These are phyloP conservation scores for Rhodotorula paludigena DNA, from an alignment of 768 basidiomycete species.

Conservation along the genomic window DNA sequence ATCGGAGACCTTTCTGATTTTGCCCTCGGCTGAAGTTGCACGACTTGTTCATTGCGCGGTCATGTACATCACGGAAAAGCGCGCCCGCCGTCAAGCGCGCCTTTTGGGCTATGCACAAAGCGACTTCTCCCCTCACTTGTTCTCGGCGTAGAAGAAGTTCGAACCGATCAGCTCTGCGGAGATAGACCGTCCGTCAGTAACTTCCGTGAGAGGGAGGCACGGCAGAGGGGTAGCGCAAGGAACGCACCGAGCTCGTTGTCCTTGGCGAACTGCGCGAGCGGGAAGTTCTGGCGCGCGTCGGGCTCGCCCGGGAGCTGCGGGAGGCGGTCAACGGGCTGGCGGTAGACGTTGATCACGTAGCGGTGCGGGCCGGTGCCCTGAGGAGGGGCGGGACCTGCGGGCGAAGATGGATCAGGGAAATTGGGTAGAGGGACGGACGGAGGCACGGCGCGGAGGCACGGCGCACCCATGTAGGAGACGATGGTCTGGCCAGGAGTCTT, in stretches of 20 bases:
- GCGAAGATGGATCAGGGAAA: neutral
- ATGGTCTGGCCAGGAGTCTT: neutral
- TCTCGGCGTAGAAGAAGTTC: slow-evolving; percentile 13
- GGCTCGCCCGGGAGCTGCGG: slow-evolving; percentile 1
- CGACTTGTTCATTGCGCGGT: no score
- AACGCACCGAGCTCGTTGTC: slow-evolving; percentile 10
- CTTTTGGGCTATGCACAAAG: no score
- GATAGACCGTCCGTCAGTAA: neutral
- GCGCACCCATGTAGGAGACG: neutral
- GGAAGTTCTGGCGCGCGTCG: neutral
- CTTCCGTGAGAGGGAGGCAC: neutral
- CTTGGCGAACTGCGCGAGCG: neutral
- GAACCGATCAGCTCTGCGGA: slow-evolving; percentile 16
- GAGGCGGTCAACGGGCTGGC: slow-evolving; percentile 1
- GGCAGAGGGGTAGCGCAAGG: neutral
- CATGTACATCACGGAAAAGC: no score
- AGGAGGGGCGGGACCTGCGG: neutral
- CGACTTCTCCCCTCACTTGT: neutral
- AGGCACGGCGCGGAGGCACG: neutral
- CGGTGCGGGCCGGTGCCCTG: slow-evolving; percentile 9
- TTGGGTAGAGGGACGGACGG: neutral
- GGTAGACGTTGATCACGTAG: slow-evolving; percentile 3
- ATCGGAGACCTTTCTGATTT: no score
- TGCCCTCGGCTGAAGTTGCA: no score
- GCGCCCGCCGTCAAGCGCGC: neutral